Base-by-base conservation (phyloP, 2,329 filamentous ascomycete genomes). In the Periglandula ipomoeae region DNA sequence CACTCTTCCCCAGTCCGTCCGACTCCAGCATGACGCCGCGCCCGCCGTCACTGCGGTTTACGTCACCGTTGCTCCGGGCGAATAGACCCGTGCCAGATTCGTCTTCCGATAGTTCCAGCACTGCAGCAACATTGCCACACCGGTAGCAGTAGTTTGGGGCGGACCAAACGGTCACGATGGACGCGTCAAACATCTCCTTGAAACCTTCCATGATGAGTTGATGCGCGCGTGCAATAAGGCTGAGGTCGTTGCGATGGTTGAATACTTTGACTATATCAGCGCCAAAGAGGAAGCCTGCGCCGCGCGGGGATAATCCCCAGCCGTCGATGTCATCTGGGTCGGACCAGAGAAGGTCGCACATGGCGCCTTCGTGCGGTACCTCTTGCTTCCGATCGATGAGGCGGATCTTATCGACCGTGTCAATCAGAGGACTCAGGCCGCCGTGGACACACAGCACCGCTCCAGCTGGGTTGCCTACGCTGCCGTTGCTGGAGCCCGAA, bases 121-220 rank as follows among this genome's bases (percentile, higher is more conserved):
- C 90, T 0, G 93, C 91, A 1, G 93, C 93, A 11, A 98, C 90
- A 60, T 97, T 97, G 48, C 90, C 90, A 61, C 90, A 96, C 54
- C 89, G 82, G 70, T 96, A 96, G 70, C 90, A 96, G 73, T 96
- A 96, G 65, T 96, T 96, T 1, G 90, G 90, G 9, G 90, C 90
- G 1, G 87, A 94, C 91, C 93, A 98, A n/a, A 98, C 93, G 0
- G 93, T 98, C 38, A 97, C 93, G 55, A 98, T 96, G 43, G 84
- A 88, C 13, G 83, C 85, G 63, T 95, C 89, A 61, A 97, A 98
- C 90, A 97, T 97, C 65, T 97, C 93, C 70, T 97, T 97, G 68
- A 96, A 98, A 0, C 93, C 93, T 65, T 98, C 93, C 93, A 97
- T 98, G 55, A 98, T 93, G 20, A 98, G 81, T 66, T 98, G 93